Percentiles rank a stretch among this genome's conserved stretches.
phyloP scores from a whole-genome alignment of 2,329 filamentous ascomycete genomes.

The Ophiostoma sp. region DNA sequence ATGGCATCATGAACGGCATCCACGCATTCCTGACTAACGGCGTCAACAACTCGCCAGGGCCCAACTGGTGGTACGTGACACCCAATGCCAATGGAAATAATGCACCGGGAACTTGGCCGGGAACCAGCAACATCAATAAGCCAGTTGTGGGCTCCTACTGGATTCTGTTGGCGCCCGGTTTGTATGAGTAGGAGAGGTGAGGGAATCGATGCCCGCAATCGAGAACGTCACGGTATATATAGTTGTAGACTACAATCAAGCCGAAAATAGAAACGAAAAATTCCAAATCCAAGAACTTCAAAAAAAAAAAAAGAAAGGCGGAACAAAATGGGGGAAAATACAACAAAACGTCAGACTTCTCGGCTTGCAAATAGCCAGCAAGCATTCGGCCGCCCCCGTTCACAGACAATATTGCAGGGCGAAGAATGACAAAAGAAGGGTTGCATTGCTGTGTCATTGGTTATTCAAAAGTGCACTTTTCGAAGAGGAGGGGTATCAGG shows the following conservation, averaged over 20 bases:
- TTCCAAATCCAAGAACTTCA: no score
- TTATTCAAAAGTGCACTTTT: neutral
- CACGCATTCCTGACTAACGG: slow-evolving; percentile 9
- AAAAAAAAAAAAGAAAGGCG: no score
- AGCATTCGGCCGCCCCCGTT: no score
- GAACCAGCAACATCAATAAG: slow-evolving; percentile 19
- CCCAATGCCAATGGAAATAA: neutral
- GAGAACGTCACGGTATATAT: no score
- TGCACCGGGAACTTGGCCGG: slow-evolving; percentile 5
- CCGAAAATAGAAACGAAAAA: no score
- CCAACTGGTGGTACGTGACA: slow-evolving; percentile 21
- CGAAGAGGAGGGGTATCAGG: neutral
- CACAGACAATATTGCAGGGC: no score
- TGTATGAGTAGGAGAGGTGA: neutral
- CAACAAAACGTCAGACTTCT: no score
- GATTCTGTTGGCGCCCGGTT: slow-evolving; percentile 33
- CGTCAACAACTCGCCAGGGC: slow-evolving; percentile 7
- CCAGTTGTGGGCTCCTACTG: slow-evolving; percentile 19
- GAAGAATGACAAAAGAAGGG: no score
- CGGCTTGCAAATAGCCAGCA: no score
- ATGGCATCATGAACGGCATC: slow-evolving; percentile 16
- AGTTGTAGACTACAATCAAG: no score
- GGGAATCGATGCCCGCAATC: no score
- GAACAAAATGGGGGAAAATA: no score
- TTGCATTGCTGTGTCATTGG: neutral